Evolutionary conservation across 257 asterid genomes (phyloP).

Genomic region (Handroanthus guayacan): DNA sequence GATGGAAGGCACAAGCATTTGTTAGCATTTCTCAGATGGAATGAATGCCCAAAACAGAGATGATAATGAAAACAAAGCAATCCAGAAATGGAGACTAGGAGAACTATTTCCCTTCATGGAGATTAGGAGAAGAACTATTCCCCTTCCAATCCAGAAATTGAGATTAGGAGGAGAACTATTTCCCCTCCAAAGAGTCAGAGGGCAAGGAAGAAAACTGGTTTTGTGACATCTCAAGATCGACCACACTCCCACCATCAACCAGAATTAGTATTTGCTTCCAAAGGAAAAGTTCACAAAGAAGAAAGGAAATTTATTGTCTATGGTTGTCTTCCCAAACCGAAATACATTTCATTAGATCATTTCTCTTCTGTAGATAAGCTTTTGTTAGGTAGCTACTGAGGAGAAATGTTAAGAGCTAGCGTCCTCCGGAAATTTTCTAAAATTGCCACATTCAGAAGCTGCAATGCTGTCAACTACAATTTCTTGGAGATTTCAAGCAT

Average conservation of each 20-base stretch:
- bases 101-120: too few relatives aligned
- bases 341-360: conserved; percentile 16
- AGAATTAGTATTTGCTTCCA: not conserved
- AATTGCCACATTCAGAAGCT: too few relatives aligned
- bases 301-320: not conserved
- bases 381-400: not conserved
- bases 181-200: not conserved
- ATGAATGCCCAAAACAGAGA: conserved; percentile 21
- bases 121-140: not conserved
- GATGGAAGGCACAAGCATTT: not conserved
- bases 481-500: conserved; percentile 7
- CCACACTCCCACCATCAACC: conserved; percentile 16
- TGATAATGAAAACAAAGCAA: conserved; percentile 3
- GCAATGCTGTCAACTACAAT: not conserved
- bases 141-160: too few relatives aligned
- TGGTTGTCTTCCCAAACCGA: not conserved
- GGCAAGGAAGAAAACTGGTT: conserved; percentile 8
- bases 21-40: not conserved
- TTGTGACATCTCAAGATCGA: not conserved
- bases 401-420: not conserved
- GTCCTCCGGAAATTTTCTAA: not conserved
- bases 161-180: too few relatives aligned
- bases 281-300: not conserved
- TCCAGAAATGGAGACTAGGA: not conserved
- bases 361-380: not conserved